phyloP scores from a whole-genome alignment of 2,329 filamentous ascomycete genomes.

The Trichoderma koningiopsis region DNA sequence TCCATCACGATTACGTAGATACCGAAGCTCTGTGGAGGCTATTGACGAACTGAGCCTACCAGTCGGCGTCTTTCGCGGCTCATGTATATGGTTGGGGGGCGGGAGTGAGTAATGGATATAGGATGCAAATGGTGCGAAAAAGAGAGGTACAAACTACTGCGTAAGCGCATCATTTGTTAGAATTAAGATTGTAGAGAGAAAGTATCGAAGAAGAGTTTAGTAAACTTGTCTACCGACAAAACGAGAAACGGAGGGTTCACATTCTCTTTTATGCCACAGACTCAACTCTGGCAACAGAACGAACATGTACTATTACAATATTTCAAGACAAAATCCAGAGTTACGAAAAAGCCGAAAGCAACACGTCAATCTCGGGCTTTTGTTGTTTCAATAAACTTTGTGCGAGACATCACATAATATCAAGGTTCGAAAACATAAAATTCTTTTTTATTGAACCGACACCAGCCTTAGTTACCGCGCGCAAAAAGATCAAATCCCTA shows the following conservation, averaged over 20 bases:
- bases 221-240: not conserved
- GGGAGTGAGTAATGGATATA: not conserved
- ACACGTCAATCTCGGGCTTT: not conserved
- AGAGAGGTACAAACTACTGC: not conserved
- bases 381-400: not conserved
- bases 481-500: not conserved
- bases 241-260: not conserved
- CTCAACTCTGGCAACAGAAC: not conserved
- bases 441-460: not conserved
- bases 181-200: not conserved
- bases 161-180: not conserved
- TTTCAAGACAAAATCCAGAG: not conserved
- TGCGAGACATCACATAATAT: not conserved
- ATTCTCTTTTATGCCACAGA: not conserved
- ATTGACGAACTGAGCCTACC: constrained; percentile 47
- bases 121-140: not conserved
- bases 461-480: not conserved
- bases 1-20: constrained; percentile 77
- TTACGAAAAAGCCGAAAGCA: not conserved
- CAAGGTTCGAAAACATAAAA: not conserved
- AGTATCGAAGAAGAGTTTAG: not conserved
- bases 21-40: constrained; percentile 72
- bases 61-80: not conserved
- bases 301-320: not conserved
- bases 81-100: not conserved